Conservation (phyloP, 1,139 yeast species). For the Yamadazyma conglobata region DNA sequence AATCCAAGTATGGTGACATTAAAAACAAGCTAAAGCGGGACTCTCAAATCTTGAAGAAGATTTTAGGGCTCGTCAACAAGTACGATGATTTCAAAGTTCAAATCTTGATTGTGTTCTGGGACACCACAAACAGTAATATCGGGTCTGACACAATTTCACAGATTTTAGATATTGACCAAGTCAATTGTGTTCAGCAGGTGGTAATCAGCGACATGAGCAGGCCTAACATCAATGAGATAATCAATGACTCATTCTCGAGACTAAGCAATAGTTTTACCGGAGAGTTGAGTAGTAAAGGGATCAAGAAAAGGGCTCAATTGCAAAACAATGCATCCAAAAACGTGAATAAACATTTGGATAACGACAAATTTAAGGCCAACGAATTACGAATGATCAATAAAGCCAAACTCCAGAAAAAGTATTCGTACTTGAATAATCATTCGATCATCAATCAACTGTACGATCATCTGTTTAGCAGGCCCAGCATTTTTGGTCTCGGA, state of each 20-base stretch:
- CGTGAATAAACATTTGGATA: constrained; percentile 4
- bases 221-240: constrained; percentile 24
- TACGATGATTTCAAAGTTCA: constrained; percentile 35
- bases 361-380: constrained; percentile 19
- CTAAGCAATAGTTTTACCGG: constrained; percentile 27
- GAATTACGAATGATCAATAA: constrained; percentile 26
- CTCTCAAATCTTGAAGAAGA: constrained; percentile 32
- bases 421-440: constrained; percentile 35
- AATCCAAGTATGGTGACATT: constrained; percentile 15
- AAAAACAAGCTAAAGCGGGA: constrained; percentile 34
- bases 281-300: constrained; percentile 31
- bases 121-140: constrained; percentile 22
- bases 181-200: constrained; percentile 16
- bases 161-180: constrained; percentile 16
- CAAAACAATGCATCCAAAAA: not conserved
- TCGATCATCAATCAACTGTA: constrained; percentile 15
- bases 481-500: constrained; percentile 1
- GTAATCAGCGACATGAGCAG: constrained; percentile 36
- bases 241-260: constrained; percentile 24
- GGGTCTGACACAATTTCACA: constrained; percentile 16
- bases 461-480: constrained; percentile 4
- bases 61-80: constrained; percentile 32
- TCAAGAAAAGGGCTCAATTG: constrained; percentile 7
- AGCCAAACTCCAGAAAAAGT: constrained; percentile 30
- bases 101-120: constrained; percentile 41